phyloP scores from a whole-genome alignment of 495 filamentous ascomycete species.

The Neurospora cerealis region DNA sequence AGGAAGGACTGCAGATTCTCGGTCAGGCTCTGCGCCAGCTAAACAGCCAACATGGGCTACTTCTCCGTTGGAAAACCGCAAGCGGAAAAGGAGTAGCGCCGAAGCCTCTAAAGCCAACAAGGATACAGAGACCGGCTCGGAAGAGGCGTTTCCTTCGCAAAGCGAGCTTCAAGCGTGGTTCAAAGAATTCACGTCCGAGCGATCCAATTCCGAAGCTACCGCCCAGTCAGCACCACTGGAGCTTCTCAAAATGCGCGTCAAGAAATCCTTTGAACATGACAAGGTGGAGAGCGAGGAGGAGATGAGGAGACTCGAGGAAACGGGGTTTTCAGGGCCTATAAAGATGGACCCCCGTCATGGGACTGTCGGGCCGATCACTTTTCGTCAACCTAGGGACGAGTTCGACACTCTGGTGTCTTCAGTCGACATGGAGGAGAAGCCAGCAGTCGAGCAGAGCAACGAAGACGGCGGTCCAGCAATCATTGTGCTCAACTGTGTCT shows the following conservation, averaged over 20 bases:
- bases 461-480: neutral
- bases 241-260: neutral
- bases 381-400: neutral
- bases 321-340: neutral
- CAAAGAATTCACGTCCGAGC: neutral
- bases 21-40: neutral
- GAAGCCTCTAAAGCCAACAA: neutral
- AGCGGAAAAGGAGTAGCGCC: neutral
- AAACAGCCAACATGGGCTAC: neutral
- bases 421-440: neutral
- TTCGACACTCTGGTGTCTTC: neutral
- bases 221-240: neutral
- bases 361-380: neutral
- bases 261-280: neutral
- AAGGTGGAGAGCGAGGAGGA: neutral
- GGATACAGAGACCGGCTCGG: neutral
- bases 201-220: neutral
- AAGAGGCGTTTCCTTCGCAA: neutral
- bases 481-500: slow-evolving; percentile 39
- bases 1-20: neutral
- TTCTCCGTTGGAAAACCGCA: neutral
- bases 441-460: neutral
- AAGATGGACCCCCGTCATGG: neutral
- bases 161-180: neutral
- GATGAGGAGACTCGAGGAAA: neutral